phyloP scores from a whole-genome alignment of 208 protist species.

The Wallacemonas sp. region DNA sequence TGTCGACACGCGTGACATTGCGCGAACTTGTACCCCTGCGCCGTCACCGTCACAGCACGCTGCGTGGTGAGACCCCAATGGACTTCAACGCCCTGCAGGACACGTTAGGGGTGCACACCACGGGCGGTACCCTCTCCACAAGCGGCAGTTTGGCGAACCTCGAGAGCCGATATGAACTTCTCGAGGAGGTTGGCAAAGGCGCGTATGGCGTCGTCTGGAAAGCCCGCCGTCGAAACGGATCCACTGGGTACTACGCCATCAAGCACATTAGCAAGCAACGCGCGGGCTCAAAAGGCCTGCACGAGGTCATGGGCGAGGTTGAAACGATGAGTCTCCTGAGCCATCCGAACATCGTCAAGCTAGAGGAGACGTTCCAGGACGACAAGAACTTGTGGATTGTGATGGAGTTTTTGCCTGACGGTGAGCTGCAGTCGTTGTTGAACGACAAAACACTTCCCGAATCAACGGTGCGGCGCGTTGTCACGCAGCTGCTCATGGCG shows the following conservation, averaged over 20 bases:
- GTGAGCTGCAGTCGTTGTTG: slow-evolving; percentile 66
- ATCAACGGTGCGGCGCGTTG: slow-evolving; percentile 48
- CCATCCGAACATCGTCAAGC: slow-evolving; percentile 90
- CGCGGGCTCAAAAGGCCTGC: slow-evolving; percentile 63
- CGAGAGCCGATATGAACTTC: slow-evolving; percentile 52
- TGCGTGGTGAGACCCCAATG: slow-evolving; percentile 31
- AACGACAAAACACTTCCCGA: slow-evolving; percentile 44
- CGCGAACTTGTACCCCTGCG: slow-evolving; percentile 1
- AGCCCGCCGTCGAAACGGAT: slow-evolving; percentile 41
- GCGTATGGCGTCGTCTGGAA: slow-evolving; percentile 86
- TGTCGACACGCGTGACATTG: no score
- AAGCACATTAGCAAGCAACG: slow-evolving; percentile 85
- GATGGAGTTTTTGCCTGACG: slow-evolving; percentile 90
- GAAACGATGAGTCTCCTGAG: slow-evolving; percentile 90
- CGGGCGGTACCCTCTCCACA: background rate
- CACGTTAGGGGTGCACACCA: slow-evolving; percentile 32
- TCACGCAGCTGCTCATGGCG: slow-evolving; percentile 81
- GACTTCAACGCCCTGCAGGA: slow-evolving; percentile 80
- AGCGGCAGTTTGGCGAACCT: slow-evolving; percentile 24
- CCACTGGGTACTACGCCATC: slow-evolving; percentile 55
- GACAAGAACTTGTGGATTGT: slow-evolving; percentile 84
- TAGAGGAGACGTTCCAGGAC: slow-evolving; percentile 88
- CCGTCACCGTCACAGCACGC: background rate
- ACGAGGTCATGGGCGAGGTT: slow-evolving; percentile 85
- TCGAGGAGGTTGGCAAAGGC: slow-evolving; percentile 78